Base-by-base conservation (phyloP, 2,329 filamentous ascomycete genomes). In the Clonostachys rhizophaga region DNA sequence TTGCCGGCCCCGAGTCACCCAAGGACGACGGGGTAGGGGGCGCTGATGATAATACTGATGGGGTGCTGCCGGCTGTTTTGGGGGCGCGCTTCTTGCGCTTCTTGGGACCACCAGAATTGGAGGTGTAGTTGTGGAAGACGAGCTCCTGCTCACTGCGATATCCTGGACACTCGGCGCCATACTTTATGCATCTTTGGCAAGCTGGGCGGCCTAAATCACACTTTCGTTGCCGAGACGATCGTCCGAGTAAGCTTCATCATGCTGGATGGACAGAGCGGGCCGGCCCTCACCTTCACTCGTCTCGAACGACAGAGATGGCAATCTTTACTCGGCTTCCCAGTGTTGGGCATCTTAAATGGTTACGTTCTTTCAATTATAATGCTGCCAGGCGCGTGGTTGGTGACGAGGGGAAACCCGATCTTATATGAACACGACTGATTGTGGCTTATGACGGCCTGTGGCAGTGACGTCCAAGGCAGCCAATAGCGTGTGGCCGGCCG, bases 131-230 rank as follows among this genome's bases (percentile, higher is more conserved):
- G 47, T 66, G 66, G 47, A 70, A 70, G 50, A 69, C 62, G 34
- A 70, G 61, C 41, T 67, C 66, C 24, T 67, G 58, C 45, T 65
- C 62, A 48, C 67, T 61, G 9, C 68, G 60, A 46, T 70, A 70
- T 4, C 68, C 68, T 1, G 67, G 67, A 17, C 68, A 70, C 16
- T 60, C 56, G 34, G 55, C 57, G 40, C 68, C 67, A 50, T 70
- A 70, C 49, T 69, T 70, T 57, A 61, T 57, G 52, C 68, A 70
- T 55, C 68, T 57, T 45, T 65, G 61, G 46, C 68, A 70, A 7
- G 57, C 57, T 5, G 68, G 68, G n/a, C 63, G 63, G 14, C 44
- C 60, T 14, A 71, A 64, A 49, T 70, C 68, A 47, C 68, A 70
- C 68, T 70, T 44, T n/a, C n/a, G 12, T 6, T 30, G 16, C 30